Percentiles rank a stretch among this genome's conserved stretches.
These are phyloP conservation scores for Mrakia gelida DNA, from an alignment of 768 basidiomycete genomes.

Conservation along the genomic window DNA sequence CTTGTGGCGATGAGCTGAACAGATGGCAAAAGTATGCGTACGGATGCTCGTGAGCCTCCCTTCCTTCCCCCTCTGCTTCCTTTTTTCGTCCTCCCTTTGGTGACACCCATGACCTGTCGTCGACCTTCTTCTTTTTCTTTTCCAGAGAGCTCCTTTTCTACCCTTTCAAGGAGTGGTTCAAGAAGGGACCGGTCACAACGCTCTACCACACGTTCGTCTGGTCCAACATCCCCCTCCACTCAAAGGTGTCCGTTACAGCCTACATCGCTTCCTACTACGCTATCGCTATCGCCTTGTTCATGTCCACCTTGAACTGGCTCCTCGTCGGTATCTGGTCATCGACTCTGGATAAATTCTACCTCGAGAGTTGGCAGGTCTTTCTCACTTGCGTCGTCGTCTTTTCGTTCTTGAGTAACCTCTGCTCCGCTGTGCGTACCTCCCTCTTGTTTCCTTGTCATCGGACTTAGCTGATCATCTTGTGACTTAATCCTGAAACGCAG, in stretches of 20 bases:
- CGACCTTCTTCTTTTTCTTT: background rate
- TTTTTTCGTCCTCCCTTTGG: too few relatives aligned
- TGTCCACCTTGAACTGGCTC: conserved; percentile 29
- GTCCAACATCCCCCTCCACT: conserved; percentile 52
- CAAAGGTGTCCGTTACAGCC: conserved; percentile 54
- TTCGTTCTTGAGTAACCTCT: conserved; percentile 42
- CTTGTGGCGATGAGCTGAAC: conserved; percentile 84
- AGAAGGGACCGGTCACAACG: conserved; percentile 67
- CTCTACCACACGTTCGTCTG: conserved; percentile 44
- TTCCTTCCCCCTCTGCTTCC: background rate
- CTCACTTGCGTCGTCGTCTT: conserved; percentile 41
- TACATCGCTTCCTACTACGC: conserved; percentile 49
- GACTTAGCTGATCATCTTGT: background rate
- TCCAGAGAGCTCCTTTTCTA: conserved; percentile 71
- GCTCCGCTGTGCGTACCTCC: conserved; percentile 35
- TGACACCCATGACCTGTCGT: too few relatives aligned
- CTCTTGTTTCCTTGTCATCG: background rate
- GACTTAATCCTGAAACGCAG: too few relatives aligned
- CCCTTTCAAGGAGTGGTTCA: conserved; percentile 72
- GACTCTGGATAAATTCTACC: conserved; percentile 41
- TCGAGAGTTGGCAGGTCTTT: conserved; percentile 45
- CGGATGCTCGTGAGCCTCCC: conserved; percentile 45
- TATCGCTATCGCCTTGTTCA: conserved; percentile 28
- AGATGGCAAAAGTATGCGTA: conserved; percentile 71
- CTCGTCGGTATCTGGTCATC: conserved; percentile 29